phyloP scores from a whole-genome alignment of 306 rosid species.

The Morella rubra region DNA sequence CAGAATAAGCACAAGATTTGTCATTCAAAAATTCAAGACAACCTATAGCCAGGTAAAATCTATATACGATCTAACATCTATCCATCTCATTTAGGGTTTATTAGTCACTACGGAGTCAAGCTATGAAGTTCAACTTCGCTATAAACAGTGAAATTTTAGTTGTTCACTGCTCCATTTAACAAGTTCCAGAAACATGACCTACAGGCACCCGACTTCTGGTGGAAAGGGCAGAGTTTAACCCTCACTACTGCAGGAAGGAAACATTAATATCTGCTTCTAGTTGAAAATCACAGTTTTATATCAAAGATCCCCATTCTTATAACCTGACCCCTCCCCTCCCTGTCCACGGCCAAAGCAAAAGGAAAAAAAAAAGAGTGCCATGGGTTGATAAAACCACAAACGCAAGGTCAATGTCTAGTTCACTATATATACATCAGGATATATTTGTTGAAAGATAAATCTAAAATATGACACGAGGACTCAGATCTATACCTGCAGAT shows the following conservation, averaged over 20 bases:
- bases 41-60: background rate
- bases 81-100: background rate
- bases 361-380: background rate
- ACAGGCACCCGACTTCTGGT: background rate
- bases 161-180: background rate
- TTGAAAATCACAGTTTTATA: background rate
- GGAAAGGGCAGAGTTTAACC: background rate
- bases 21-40: constrained; percentile 2
- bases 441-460: constrained; percentile 1
- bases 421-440: constrained; percentile 7
- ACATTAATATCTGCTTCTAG: background rate
- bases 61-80: background rate
- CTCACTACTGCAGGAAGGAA: background rate
- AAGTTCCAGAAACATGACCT: background rate
- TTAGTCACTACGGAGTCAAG: background rate
- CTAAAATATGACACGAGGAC: background rate
- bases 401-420: constrained; percentile 4
- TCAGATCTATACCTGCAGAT: constrained; percentile 60
- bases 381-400: too few species aligned
- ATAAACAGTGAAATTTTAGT: background rate
- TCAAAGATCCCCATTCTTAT: background rate
- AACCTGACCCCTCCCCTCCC: background rate
- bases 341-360: background rate
- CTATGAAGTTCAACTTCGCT: background rate
- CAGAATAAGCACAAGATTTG: constrained; percentile 30